Evolutionary conservation across 352 stramenopile genomes (phyloP), one percentile per base, ranked within the genome.

Genomic region (Pythium graminicola): DNA sequence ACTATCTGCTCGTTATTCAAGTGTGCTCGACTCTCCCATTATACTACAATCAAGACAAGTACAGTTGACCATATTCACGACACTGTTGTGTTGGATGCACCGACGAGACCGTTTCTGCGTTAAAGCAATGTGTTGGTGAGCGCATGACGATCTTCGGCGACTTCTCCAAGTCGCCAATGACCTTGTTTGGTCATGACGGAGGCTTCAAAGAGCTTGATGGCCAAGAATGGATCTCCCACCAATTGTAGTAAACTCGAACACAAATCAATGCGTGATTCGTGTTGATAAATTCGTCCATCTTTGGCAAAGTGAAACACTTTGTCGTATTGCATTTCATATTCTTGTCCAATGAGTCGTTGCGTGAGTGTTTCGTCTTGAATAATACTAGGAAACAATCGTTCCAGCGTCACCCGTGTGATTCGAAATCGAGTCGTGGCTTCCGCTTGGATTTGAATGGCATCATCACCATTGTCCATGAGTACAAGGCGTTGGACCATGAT

Each of bases 271-370:
- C 67, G 64, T 1, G 64, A 71, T 28, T 85, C 73, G 50, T 85
- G 72, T 56, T 85, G 73, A 50, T 82, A 82, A 16, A 87, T 62
- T 23, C 56, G 56, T 1, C 68, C 65, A 33, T 61, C 43, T 4
- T n/a, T 5, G 32, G 22, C 11, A 43, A 87, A 83, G 40, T 87
- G 73, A 48, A 87, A 85, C 4, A 83, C 72, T 47, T 85, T 87
- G 55, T 85, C 72, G 62, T 87, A 85, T 51, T 78, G 67, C 22
- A 86, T 66, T 33, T 57, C 51, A 45, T 85, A 85, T 50, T 76
- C 65, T 27, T 78, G 74, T 27, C 73, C 76, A 27, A 85, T 79
- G 11, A 86, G 60, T 42, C 62, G 43, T 46, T 86, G 73, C 7
- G 64, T 54, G 29, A 85, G 64, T 29, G 47, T 52, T 60, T 86